phyloP scores from a whole-genome alignment of 805 yeast species.

The Lachancea lanzarotensis region DNA sequence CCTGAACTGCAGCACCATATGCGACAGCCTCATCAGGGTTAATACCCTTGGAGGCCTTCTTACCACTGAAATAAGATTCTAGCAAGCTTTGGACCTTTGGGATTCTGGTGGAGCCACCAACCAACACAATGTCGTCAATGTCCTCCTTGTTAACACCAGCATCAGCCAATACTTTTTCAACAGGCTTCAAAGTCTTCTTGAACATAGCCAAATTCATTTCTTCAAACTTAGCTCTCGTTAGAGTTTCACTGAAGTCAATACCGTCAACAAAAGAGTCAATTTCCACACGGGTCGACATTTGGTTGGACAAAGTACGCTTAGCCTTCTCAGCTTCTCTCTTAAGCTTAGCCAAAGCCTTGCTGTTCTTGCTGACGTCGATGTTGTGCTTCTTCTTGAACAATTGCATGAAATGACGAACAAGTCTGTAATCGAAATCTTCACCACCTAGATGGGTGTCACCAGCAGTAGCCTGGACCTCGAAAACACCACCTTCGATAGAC shows the following conservation, averaged over 20 bases:
- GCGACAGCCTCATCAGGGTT: conserved; percentile 99
- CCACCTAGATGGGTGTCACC: conserved; percentile 98
- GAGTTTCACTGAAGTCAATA: conserved; percentile 88
- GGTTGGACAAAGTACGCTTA: conserved; percentile 90
- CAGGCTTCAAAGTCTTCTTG: conserved; percentile 93
- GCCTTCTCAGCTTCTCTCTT: conserved; percentile 99
- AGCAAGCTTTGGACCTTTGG: conserved; percentile 95
- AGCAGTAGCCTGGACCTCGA: conserved; percentile 87
- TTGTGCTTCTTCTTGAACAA: conserved; percentile 88
- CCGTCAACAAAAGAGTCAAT: conserved; percentile 94
- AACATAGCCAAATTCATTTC: conserved; percentile 89
- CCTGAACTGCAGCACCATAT: conserved; percentile 99
- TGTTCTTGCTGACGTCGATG: conserved; percentile 73
- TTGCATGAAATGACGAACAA: conserved; percentile 80
- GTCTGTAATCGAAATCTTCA: conserved; percentile 89
- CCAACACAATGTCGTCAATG: conserved; percentile 90
- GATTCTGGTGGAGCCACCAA: conserved; percentile 99
- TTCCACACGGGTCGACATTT: conserved; percentile 92
- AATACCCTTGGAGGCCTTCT: conserved; percentile 94
- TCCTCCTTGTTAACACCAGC: conserved; percentile 82
- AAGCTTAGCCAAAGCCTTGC: conserved; percentile 84
- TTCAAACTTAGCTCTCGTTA: conserved; percentile 97
- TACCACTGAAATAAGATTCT: conserved; percentile 85
- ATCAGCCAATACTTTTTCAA: conserved; percentile 91
- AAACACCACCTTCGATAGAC: conserved; percentile 85